Conservation (phyloP, 768 basidiomycete species). For the Podaxis carcinomalis region DNA sequence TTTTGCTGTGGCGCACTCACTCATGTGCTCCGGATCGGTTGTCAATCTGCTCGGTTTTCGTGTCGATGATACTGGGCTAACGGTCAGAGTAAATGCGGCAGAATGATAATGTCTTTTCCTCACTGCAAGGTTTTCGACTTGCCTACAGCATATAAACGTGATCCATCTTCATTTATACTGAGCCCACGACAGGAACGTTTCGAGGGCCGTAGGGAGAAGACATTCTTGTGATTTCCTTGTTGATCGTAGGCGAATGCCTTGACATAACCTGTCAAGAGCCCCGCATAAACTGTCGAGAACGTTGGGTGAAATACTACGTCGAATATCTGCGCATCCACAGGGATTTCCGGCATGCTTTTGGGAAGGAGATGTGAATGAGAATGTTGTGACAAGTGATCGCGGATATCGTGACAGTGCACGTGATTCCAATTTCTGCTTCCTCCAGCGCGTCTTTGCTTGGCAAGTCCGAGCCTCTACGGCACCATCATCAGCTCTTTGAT, state of each 20-base stretch:
- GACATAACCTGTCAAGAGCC: conserved; percentile 77
- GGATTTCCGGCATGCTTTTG: conserved; percentile 51
- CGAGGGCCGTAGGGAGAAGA: conserved; percentile 67
- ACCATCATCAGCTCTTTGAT: neutral
- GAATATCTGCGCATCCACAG: conserved; percentile 76
- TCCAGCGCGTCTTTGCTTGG: no score
- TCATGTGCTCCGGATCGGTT: conserved; percentile 57
- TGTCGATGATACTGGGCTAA: conserved; percentile 59
- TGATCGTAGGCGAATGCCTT: conserved; percentile 81
- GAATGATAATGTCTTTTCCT: conserved; percentile 25
- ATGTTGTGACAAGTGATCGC: neutral
- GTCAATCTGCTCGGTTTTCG: conserved; percentile 47
- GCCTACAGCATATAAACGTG: conserved; percentile 69
- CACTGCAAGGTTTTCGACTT: conserved; percentile 80
- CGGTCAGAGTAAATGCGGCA: conserved; percentile 14
- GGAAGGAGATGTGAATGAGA: neutral
- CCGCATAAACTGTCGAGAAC: conserved; percentile 65
- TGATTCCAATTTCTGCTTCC: no score
- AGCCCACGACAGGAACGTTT: conserved; percentile 83
- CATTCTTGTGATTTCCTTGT: conserved; percentile 49
- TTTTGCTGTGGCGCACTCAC: conserved; percentile 37
- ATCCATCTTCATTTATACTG: conserved; percentile 62
- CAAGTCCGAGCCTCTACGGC: no score
- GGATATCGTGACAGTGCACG: neutral
- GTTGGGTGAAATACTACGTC: conserved; percentile 87